Evolutionary conservation across 345 rosid genomes (phyloP).

Genomic region (Gossypium stocksii): DNA sequence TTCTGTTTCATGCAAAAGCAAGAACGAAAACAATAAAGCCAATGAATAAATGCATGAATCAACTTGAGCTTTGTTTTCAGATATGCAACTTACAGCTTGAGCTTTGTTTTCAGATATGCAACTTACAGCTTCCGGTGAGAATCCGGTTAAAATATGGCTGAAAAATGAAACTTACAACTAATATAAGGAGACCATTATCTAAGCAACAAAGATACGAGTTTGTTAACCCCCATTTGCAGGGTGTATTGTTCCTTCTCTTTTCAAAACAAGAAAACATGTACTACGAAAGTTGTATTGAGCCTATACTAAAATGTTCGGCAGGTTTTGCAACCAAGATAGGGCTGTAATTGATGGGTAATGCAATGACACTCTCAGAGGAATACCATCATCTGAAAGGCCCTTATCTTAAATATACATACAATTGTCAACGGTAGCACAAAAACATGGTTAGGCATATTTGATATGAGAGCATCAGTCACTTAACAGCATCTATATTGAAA

Average conservation of each 20-base stretch:
- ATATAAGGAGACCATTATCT: not conserved
- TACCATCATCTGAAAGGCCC: not conserved
- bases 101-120: not conserved
- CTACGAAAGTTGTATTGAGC: not conserved
- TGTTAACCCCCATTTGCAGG: not conserved
- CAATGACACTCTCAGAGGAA: not conserved
- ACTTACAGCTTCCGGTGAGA: not conserved
- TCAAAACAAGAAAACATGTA: too few relatives aligned
- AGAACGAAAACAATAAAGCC: not conserved
- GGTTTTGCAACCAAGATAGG: not conserved
- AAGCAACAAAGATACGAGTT: not conserved
- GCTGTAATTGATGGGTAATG: not conserved
- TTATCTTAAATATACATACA: not conserved
- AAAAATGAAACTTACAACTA: not conserved
- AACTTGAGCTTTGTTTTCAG: conserved; percentile 1
- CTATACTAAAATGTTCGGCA: not conserved
- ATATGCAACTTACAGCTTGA: not conserved
- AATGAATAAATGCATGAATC: not conserved
- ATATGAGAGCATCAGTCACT: not conserved
- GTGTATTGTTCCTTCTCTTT: too few relatives aligned
- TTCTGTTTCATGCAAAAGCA: not conserved
- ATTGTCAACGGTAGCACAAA: not conserved
- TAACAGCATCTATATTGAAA: not conserved
- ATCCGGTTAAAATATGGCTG: not conserved
- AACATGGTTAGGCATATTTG: not conserved